Percentiles rank a stretch among this genome's conserved stretches.
phyloP scores from a whole-genome alignment of 352 stramenopile genomes.

The Aphanomyces invadans region DNA sequence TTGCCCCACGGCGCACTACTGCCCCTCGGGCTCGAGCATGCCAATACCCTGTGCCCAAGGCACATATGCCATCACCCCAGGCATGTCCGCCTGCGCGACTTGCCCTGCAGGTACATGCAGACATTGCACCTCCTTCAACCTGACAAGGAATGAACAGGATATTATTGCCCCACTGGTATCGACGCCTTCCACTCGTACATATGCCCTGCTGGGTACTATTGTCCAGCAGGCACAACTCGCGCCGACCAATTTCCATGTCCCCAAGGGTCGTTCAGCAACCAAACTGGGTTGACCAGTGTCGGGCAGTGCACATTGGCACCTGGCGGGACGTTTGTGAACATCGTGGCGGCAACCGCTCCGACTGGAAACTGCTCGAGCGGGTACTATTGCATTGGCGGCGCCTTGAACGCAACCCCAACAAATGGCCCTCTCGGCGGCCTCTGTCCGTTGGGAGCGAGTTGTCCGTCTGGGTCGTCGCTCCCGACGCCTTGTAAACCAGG shows the following conservation, averaged over 20 bases:
- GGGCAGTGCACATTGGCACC: neutral
- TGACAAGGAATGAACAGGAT: slow-evolving; percentile 27
- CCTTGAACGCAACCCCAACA: slow-evolving; percentile 24
- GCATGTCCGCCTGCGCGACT: slow-evolving; percentile 44
- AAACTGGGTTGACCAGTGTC: neutral
- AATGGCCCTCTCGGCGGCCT: neutral
- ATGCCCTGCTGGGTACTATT: slow-evolving; percentile 58
- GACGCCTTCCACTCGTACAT: slow-evolving; percentile 43
- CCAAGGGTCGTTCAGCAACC: slow-evolving; percentile 52
- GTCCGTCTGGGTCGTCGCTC: slow-evolving; percentile 66
- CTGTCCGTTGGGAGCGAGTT: slow-evolving; percentile 62
- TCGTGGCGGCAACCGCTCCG: slow-evolving; percentile 35
- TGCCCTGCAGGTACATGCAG: slow-evolving; percentile 44
- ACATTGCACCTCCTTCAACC: neutral
- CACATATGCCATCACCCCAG: slow-evolving; percentile 51
- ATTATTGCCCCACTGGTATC: slow-evolving; percentile 51
- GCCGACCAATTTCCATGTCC: slow-evolving; percentile 46
- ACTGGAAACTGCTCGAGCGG: slow-evolving; percentile 54
- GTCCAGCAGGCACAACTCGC: slow-evolving; percentile 42
- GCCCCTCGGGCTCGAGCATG: slow-evolving; percentile 39
- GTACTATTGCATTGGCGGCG: slow-evolving; percentile 61
- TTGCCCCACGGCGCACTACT: slow-evolving; percentile 70
- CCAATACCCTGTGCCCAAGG: slow-evolving; percentile 57
- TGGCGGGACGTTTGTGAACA: slow-evolving; percentile 16
- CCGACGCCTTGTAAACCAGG: slow-evolving; percentile 76